phyloP scores from a whole-genome alignment of 768 basidiomycete genomes.

The Suillus americanus region DNA sequence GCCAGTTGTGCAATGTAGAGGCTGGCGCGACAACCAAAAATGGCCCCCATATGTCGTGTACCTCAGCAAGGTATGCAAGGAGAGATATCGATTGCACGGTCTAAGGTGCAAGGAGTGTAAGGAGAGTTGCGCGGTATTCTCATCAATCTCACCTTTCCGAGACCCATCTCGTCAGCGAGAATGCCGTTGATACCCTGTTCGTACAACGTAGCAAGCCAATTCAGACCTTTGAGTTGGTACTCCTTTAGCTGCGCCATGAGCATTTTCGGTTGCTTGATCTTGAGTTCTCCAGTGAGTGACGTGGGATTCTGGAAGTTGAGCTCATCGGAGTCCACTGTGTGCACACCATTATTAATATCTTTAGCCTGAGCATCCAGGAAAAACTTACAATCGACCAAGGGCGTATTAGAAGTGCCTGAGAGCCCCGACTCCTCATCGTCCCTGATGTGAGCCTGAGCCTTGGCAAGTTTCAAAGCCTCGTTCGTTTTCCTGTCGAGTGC shows the following conservation, averaged over 20 bases:
- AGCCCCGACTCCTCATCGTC: conserved; percentile 44
- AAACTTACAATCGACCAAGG: conserved; percentile 72
- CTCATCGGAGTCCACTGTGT: conserved; percentile 88
- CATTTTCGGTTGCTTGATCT: conserved; percentile 92
- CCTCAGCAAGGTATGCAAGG: conserved; percentile 93
- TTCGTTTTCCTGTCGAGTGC: conserved; percentile 79
- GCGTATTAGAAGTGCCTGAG: conserved; percentile 33
- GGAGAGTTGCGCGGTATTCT: neutral
- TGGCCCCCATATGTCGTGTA: conserved; percentile 98
- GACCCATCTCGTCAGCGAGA: conserved; percentile 98
- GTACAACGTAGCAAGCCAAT: conserved; percentile 96
- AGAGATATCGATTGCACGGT: conserved; percentile 98
- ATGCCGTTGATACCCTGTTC: conserved; percentile 99
- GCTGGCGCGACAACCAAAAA: conserved; percentile 98
- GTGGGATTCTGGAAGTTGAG: conserved; percentile 99
- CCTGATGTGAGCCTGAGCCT: conserved; percentile 44
- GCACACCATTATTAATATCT: conserved; percentile 9
- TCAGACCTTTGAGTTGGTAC: conserved; percentile 96
- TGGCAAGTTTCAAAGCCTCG: conserved; percentile 70
- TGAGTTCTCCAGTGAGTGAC: conserved; percentile 78
- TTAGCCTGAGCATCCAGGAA: neutral
- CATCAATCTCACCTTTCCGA: conserved; percentile 63
- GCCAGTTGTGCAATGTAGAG: conserved; percentile 98
- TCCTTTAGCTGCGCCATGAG: conserved; percentile 96
- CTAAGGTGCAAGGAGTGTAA: conserved; percentile 34